Conservation (phyloP, 768 basidiomycete genomes). For the Kwoniella botswanensis region DNA sequence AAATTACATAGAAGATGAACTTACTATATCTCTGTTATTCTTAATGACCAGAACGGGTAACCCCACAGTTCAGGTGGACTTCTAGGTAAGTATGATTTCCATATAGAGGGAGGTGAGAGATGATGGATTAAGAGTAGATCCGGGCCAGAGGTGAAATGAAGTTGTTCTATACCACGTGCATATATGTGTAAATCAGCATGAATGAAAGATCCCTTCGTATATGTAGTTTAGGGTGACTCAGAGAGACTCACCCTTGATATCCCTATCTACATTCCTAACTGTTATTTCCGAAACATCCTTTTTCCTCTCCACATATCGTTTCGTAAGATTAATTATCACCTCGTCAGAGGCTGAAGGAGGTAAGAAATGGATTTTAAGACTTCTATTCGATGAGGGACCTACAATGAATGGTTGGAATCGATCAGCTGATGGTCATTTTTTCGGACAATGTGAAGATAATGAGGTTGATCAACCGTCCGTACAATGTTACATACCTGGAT, state of each 20-base stretch:
- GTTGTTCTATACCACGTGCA: constrained; percentile 7
- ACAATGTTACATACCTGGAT: neutral
- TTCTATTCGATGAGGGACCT: neutral
- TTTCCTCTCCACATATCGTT: neutral
- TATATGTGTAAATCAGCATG: too few species aligned
- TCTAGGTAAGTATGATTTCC: constrained; percentile 31
- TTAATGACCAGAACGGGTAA: constrained; percentile 51
- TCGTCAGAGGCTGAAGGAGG: constrained; percentile 16
- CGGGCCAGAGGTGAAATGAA: constrained; percentile 34
- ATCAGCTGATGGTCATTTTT: neutral
- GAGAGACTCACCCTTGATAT: constrained; percentile 17
- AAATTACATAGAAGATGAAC: constrained; percentile 6
- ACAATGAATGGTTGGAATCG: neutral
- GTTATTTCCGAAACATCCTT: constrained; percentile 1
- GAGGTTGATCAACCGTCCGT: too few species aligned
- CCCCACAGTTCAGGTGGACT: constrained; percentile 45
- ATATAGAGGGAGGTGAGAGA: constrained; percentile 23
- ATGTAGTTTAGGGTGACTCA: too few species aligned
- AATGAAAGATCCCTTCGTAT: too few species aligned
- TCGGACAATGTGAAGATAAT: neutral
- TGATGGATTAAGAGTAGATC: constrained; percentile 47
- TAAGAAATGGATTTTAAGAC: constrained; percentile 19
- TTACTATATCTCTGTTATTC: constrained; percentile 53
- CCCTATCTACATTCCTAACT: constrained; percentile 14
- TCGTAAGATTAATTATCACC: constrained; percentile 2